These are phyloP conservation scores for Petasospora fabianii DNA, from an alignment of 1,139 yeast species.

Conservation along the genomic window DNA sequence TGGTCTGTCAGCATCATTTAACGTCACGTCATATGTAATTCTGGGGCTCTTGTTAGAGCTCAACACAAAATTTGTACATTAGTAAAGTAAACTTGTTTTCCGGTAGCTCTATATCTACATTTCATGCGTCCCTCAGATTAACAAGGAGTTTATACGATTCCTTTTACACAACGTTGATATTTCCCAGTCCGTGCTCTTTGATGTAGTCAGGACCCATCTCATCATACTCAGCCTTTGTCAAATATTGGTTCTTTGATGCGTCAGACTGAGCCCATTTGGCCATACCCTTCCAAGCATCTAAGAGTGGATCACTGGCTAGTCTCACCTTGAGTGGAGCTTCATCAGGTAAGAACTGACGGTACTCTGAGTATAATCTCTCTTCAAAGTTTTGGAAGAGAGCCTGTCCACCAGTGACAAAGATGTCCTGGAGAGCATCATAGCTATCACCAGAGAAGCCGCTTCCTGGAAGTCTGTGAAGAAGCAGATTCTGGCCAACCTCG, in stretches of 20 bases:
- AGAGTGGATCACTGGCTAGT: slow-evolving; percentile 59
- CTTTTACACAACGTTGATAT: slow-evolving; percentile 29
- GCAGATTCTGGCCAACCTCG: slow-evolving; percentile 69
- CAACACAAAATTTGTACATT: slow-evolving; percentile 5
- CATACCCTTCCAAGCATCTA: slow-evolving; percentile 96
- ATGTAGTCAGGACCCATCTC: slow-evolving; percentile 90
- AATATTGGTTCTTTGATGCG: slow-evolving; percentile 46
- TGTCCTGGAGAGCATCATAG: slow-evolving; percentile 36
- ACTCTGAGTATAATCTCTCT: slow-evolving; percentile 62
- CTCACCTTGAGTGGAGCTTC: slow-evolving; percentile 61
- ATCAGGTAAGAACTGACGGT: slow-evolving; percentile 66
- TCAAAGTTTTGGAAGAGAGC: slow-evolving; percentile 63
- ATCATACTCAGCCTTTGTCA: slow-evolving; percentile 71
- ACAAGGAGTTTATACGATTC: too few species aligned
- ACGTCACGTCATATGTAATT: too few species aligned
- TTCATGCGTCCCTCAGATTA: too few species aligned
- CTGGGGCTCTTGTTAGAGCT: too few species aligned
- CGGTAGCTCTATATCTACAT: too few species aligned
- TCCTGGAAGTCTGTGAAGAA: slow-evolving; percentile 57
- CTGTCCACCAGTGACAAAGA: slow-evolving; percentile 86
- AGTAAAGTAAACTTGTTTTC: too few species aligned
- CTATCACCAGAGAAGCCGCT: slow-evolving; percentile 53
- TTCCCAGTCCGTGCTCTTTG: slow-evolving; percentile 83
- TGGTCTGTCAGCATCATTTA: too few species aligned
- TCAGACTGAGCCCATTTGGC: slow-evolving; percentile 61